These are phyloP conservation scores for Cryphonectria japonica DNA, from an alignment of 2,329 filamentous ascomycete species.

Conservation along the genomic window DNA sequence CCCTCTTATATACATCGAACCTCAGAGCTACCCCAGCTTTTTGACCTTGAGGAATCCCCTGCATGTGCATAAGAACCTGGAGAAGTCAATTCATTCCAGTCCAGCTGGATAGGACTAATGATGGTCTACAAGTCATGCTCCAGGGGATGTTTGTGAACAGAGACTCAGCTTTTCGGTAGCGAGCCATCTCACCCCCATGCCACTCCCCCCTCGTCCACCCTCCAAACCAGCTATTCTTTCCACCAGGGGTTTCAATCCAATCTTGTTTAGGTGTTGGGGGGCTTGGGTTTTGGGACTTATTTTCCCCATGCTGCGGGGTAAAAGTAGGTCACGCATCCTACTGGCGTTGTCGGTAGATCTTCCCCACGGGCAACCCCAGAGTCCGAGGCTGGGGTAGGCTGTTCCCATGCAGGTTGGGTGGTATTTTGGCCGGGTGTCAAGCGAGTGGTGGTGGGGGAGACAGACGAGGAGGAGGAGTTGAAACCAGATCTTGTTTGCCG, in stretches of 20 bases:
- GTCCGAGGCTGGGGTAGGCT: neutral
- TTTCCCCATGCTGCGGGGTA: neutral
- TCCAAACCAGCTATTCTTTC: neutral
- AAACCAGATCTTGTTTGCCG: neutral
- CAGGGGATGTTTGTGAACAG: neutral
- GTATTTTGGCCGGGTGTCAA: neutral
- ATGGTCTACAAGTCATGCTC: neutral
- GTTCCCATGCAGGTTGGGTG: neutral
- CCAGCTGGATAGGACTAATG: neutral
- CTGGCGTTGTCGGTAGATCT: constrained; percentile 1
- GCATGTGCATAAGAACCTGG: neutral
- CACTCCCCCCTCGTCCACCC: neutral
- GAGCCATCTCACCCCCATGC: neutral
- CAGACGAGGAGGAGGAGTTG: neutral
- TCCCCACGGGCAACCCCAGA: constrained; percentile 4
- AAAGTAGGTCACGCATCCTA: constrained; percentile 3
- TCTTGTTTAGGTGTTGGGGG: neutral
- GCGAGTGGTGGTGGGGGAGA: too few relatives aligned
- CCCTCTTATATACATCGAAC: neutral
- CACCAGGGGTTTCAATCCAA: too few relatives aligned
- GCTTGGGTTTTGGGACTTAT: neutral
- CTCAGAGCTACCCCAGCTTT: neutral
- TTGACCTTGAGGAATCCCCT: neutral
- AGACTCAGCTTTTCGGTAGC: neutral
- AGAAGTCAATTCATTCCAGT: neutral